phyloP scores from a whole-genome alignment of 179 eudicot genomes.

The Corrigiola litoralis region DNA sequence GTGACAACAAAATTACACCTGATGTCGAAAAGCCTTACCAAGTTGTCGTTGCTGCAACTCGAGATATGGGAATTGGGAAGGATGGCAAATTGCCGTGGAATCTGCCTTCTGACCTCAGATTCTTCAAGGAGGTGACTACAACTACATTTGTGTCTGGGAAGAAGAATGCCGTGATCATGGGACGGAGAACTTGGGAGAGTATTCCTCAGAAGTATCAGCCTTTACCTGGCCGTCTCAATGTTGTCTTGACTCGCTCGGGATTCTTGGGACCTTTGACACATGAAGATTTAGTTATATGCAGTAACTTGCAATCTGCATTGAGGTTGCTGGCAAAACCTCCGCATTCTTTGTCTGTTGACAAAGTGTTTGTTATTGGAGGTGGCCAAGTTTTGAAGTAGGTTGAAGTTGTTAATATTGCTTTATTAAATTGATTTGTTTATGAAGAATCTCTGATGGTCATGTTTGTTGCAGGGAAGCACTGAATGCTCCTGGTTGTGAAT shows the following conservation, averaged over 20 bases:
- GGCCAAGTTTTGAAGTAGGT: conserved; percentile 29
- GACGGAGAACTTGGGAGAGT: conserved; percentile 29
- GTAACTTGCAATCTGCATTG: conserved; percentile 12
- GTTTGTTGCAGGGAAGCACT: conserved; percentile 19
- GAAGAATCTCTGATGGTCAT: neutral
- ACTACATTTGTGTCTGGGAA: conserved; percentile 9
- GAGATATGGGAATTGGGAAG: conserved; percentile 28
- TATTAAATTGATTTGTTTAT: neutral
- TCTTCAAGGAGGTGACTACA: conserved; percentile 25
- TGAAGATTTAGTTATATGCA: conserved; percentile 19
- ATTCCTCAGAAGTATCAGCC: conserved; percentile 25
- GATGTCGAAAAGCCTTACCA: conserved; percentile 11
- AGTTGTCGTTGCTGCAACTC: conserved; percentile 33
- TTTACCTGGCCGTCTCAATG: conserved; percentile 25
- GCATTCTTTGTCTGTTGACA: conserved; percentile 11
- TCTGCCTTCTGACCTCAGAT: conserved; percentile 20
- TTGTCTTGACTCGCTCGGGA: conserved; percentile 25
- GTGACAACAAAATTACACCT: neutral
- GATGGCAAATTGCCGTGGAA: conserved; percentile 32
- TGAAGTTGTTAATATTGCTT: neutral
- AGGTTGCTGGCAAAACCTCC: conserved; percentile 18
- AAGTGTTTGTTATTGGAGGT: conserved; percentile 31
- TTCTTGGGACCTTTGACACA: neutral
- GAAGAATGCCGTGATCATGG: conserved; percentile 33
- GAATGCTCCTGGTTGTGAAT: conserved; percentile 23